Base-by-base conservation (phyloP, 495 filamentous ascomycete species). In the Cetradonia linearis region DNA sequence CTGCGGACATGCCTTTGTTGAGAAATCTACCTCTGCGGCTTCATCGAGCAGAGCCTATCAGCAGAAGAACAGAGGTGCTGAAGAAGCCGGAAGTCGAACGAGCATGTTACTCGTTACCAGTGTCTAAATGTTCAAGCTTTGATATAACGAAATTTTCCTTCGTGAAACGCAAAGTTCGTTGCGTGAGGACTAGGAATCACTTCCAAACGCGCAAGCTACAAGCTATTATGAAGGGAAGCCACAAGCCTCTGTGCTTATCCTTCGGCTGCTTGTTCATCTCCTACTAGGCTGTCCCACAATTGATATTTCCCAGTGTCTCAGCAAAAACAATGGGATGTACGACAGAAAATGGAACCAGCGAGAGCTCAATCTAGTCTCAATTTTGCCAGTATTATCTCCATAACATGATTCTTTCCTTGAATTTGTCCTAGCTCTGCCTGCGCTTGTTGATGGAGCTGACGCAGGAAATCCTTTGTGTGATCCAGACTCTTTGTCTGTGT, bases 401-500 rank as follows among this genome's bases (percentile, higher is more conserved):
- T 56, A 16, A 44, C 42, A 20, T 28, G 34, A n/a, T 56, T 56
- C 27, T 27, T 13, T 13, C 25, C 55, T 28, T 31, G 25, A 30
- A 56, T 44, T 5, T 13, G 37, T 23, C 4, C 37, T 5, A 56
- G 25, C 33, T 11, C 37, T 10, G 13, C n/a, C 14, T 28, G 37
- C 25, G 55, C 55, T 20, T 56, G 37, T 20, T 31, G 55, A 0
- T 60, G 56, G 20, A 63, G 49, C 1, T 54, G 37, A 1, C 7
- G n/a, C 27, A 63, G 47, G 46, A 38, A 25, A 1, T 28, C 33
- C 46, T 63, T 59, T 14, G 56, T 63, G 33, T 60, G 60, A 13
- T 63, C 49, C 5, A 63, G 49, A 38, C 56, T 59, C 28, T 60
- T 42, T 14, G 61, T 63, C n/a, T 55, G 55, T 27, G 38, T 36